Conservation (phyloP, 139 green algal genomes). For the Pedinophyceae sp. region DNA sequence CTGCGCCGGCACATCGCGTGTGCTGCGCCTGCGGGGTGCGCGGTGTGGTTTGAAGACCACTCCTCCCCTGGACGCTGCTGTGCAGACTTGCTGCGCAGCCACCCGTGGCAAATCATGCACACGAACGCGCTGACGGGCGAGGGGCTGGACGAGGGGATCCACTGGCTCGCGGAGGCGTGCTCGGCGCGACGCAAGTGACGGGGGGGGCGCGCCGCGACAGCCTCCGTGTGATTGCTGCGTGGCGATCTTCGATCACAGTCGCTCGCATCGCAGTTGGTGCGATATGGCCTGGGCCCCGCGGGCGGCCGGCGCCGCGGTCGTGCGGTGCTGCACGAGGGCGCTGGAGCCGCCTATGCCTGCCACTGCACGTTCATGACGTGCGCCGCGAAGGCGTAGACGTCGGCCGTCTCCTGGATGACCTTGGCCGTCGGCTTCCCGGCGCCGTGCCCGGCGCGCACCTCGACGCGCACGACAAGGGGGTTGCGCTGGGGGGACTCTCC, state of each 20-base stretch:
- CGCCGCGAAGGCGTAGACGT: slow-evolving; percentile 7
- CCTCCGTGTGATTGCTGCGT: no score
- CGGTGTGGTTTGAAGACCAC: background rate
- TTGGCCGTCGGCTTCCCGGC: slow-evolving; percentile 82
- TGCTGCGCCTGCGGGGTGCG: no score
- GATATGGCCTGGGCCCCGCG: no score
- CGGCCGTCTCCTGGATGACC: slow-evolving; percentile 37
- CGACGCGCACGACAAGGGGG: slow-evolving; percentile 64
- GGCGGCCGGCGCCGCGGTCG: no score
- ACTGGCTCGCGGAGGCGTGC: slow-evolving; percentile 41
- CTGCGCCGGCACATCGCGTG: no score
- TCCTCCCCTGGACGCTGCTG: background rate
- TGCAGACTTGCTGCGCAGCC: no score
- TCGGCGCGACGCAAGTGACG: background rate
- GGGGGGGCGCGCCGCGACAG: no score
- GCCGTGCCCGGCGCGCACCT: slow-evolving; percentile 64
- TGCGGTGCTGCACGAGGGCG: no score
- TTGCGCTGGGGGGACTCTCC: slow-evolving; percentile 45
- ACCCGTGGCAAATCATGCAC: slow-evolving; percentile 58
- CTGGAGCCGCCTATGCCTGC: no score
- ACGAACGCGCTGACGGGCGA: slow-evolving; percentile 59
- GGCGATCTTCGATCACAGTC: no score
- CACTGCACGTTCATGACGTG: no score
- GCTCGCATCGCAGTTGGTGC: no score
- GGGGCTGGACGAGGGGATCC: slow-evolving; percentile 43